Evolutionary conservation across 805 yeast genomes (phyloP).

Genomic region (Metschnikowia proteae): DNA sequence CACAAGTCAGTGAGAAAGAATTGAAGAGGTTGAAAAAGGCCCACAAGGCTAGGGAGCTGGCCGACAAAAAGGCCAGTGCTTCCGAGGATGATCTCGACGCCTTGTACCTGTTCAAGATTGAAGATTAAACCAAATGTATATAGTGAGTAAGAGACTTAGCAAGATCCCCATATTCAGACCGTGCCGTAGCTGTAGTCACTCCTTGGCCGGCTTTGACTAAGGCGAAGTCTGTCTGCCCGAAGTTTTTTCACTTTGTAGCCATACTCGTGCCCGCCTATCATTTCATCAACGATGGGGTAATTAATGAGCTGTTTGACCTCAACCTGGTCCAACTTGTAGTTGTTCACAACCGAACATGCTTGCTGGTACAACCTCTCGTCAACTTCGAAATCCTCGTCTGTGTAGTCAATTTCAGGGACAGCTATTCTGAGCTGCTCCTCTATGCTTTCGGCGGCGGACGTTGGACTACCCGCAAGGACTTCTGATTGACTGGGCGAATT

Average conservation of each 20-base stretch:
- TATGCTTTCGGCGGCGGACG: conserved; percentile 7
- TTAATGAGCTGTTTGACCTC: conserved; percentile 35
- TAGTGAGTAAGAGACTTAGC: conserved; percentile 13
- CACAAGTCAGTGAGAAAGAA: conserved; percentile 15
- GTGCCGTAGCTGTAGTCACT: conserved; percentile 12
- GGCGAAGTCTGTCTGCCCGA: conserved; percentile 23
- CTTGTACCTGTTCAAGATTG: conserved; percentile 39
- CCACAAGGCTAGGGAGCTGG: conserved; percentile 17
- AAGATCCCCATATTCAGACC: conserved; percentile 11
- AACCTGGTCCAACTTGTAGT: conserved; percentile 25
- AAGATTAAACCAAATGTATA: conserved; percentile 23
- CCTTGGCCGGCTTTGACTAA: not conserved
- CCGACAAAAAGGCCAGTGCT: conserved; percentile 16
- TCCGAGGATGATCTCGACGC: conserved; percentile 34
- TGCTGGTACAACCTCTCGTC: conserved; percentile 35
- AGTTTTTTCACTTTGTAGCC: conserved; percentile 41
- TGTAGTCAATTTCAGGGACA: conserved; percentile 26
- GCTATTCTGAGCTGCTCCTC: conserved; percentile 22
- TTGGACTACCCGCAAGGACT: not conserved
- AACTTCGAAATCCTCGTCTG: conserved; percentile 32
- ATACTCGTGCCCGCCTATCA: conserved; percentile 35
- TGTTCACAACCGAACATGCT: conserved; percentile 25
- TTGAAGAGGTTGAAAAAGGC: conserved; percentile 15
- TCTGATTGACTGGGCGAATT: conserved; percentile 12
- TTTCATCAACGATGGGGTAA: conserved; percentile 44